Evolutionary conservation across 2,329 filamentous ascomycete genomes (phyloP).

Genomic region (Neonectria sp.): DNA sequence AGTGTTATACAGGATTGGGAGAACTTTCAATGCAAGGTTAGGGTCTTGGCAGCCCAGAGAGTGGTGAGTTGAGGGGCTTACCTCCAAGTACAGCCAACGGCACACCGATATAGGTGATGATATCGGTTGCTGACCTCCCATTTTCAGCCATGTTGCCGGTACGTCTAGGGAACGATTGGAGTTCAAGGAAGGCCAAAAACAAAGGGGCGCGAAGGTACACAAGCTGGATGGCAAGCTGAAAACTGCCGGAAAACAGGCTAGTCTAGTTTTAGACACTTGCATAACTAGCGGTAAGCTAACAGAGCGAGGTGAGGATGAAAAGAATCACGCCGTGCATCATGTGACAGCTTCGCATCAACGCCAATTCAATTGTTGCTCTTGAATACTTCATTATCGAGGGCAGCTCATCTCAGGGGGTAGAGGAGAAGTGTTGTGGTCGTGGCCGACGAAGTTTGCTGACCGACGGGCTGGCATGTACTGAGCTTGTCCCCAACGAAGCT

Average conservation of each 20-base stretch:
- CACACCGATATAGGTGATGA: constrained; percentile 71
- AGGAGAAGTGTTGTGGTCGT: background rate
- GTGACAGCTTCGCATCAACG: background rate
- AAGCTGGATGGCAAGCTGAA: background rate
- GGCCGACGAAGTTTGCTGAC: background rate
- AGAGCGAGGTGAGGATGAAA: background rate
- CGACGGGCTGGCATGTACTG: background rate
- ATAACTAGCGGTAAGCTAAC: background rate
- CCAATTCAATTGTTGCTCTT: background rate
- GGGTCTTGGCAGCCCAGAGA: background rate
- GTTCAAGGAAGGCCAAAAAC: background rate
- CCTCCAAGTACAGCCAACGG: constrained; percentile 70
- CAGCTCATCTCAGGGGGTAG: background rate
- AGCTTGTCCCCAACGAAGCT: background rate
- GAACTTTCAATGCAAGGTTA: constrained; percentile 52
- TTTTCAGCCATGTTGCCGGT: constrained; percentile 49
- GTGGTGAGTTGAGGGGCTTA: constrained; percentile 21
- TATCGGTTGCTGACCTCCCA: constrained; percentile 58
- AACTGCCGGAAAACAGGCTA: background rate
- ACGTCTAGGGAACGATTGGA: background rate
- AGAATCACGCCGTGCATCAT: background rate
- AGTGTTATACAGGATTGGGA: constrained; percentile 78
- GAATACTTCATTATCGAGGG: background rate
- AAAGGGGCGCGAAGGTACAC: constrained; percentile 10
- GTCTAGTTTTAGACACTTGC: background rate